Base-by-base conservation (phyloP, 2,329 filamentous ascomycete species). In the Tolypocladium tropicale region DNA sequence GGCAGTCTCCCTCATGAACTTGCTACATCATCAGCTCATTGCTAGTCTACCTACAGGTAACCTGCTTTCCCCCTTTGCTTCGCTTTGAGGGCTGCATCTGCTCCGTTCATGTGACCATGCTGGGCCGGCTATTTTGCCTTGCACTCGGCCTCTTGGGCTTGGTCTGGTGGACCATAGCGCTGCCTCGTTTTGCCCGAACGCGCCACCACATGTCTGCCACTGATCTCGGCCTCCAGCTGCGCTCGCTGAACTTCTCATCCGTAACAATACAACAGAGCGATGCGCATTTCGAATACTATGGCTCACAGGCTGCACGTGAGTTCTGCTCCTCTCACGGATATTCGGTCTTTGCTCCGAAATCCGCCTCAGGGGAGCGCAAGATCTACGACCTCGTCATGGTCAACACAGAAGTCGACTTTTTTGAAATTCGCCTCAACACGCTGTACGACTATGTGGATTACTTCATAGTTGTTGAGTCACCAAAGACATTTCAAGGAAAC, bases 361-460 rank as follows among this genome's bases (percentile, higher is more conserved):
- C 63, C 28, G 48, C 53, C 6, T 56, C 60, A 6, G 63, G 64
- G 39, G 61, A 65, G 53, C 68, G 67, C 61, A 71, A 68, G 55
- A 60, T 71, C 32, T 71, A 70, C 57, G 84, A 87, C 64, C 72
- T 87, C 2, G 74, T 84, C 62, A 78, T 85, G 74, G 69, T 86
- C 61, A 84, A 83, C 61, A 78, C 75, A 3, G 84, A 86, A 68
- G 73, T 86, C 14, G 83, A 86, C 68, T 84, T 81, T 76, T 74
- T 87, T 46, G 83, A 87, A 66, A 80, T 88, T 52, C 79, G 82
- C 12, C 72, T 87, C 3, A 75, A 82, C 62, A 79, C 79, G 3
- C 75, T 84, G 18, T 78, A 79, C 56, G 67, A 78, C 41, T 70
- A 78, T 46, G 81, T 86, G 57, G 83, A 87, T 69, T 85, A 84